Base-by-base conservation (phyloP, 1,284 basidiomycete species). In the Cutaneotrichosporon cutaneum region DNA sequence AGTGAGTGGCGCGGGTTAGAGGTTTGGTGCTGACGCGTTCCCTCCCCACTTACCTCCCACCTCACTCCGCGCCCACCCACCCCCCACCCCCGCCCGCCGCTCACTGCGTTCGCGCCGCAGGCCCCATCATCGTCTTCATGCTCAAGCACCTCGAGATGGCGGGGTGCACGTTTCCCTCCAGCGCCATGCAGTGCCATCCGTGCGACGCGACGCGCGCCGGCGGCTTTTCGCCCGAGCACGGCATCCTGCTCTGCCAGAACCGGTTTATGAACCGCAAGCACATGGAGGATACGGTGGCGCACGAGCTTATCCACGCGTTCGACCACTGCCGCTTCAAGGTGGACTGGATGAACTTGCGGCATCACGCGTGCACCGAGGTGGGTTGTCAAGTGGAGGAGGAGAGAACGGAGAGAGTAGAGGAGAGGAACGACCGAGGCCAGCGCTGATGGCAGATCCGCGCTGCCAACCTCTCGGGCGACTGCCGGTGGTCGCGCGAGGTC, bases 351-450 rank as follows among this genome's bases (percentile, higher is more conserved):
- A 90, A 98, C 77, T 78, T 98, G 58, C 82, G 92, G 58, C 94
- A 97, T 81, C 93, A 95, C 76, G 95, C 95, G 0, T 98, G 94
- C 76, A 91, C 88, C 71, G 94, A 98, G 85, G 93, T 94, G 73
- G 72, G 86, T 81, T 26, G 10, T n/a, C 44, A 30, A 7, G 9
- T 2, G 47, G 27, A 30, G 47, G 22, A 14, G 35, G 35, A 36
- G 35, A 14, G 35, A 14, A 14, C 10, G 35, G 16, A 8, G 32
- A 33, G 32, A 32, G 22, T 27, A 8, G 42, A 42, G 18, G 42
- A 27, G 47, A 14, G 9, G 47, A 21, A 22, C 21, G 26, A 27
- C 24, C 9, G 7, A 18, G 24, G 48, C 18, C 42, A n/a, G n/a
- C 13, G 33, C 59, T 61, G 32, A 63, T 33, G 0, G 48, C 57